Conservation (phyloP, 805 yeast species). For the Lachancea thermotolerans region DNA sequence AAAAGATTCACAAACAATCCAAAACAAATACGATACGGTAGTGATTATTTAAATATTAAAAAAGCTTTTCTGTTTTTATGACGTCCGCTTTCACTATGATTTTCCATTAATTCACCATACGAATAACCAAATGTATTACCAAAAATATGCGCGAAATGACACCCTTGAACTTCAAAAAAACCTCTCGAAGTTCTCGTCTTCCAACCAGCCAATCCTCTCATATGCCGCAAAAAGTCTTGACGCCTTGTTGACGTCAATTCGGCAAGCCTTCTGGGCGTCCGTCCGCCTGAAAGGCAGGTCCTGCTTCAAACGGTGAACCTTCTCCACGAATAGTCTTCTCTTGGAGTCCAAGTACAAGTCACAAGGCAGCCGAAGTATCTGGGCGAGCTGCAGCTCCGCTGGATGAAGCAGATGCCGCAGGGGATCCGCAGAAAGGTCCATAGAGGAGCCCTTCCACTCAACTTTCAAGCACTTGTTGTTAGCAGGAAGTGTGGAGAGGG, state of each 20-base stretch:
- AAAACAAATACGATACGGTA: too few species aligned
- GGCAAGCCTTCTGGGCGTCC: conserved; percentile 96
- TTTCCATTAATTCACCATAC: too few species aligned
- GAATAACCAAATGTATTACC: too few species aligned
- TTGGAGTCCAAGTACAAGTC: conserved; percentile 75
- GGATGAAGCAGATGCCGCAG: conserved; percentile 72
- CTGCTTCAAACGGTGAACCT: conserved; percentile 64
- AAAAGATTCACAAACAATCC: too few species aligned
- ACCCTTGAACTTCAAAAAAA: conserved; percentile 27
- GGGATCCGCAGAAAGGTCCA: conserved; percentile 81
- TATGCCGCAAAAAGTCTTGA: conserved; percentile 84
- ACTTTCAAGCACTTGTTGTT: conserved; percentile 67
- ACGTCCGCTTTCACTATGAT: too few species aligned
- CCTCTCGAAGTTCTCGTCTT: conserved; percentile 60
- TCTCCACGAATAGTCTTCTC: conserved; percentile 82
- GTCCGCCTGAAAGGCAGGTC: conserved; percentile 87
- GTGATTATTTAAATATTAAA: too few species aligned
- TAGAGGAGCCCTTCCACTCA: conserved; percentile 98
- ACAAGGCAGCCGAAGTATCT: conserved; percentile 82
- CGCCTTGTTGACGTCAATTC: conserved; percentile 95
- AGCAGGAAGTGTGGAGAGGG: conserved; percentile 52
- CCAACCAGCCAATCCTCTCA: conserved; percentile 87
- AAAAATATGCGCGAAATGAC: too few species aligned
- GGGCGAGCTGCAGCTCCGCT: conserved; percentile 81
- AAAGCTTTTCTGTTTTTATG: too few species aligned